Evolutionary conservation across 1,284 basidiomycete species (phyloP).

Genomic region (Ganoderma lingzhi): DNA sequence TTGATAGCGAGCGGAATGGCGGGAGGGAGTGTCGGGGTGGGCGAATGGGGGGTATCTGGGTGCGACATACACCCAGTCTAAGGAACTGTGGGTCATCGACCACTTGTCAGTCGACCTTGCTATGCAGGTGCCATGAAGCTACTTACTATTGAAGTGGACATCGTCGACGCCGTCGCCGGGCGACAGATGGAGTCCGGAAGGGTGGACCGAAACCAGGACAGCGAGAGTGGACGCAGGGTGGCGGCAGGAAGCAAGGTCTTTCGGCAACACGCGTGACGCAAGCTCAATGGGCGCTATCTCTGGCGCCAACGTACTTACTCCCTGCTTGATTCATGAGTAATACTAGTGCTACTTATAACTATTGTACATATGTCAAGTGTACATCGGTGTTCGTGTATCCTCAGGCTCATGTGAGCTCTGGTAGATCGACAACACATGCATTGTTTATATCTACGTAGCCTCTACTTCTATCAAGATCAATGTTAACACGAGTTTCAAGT

Average conservation of each 20-base stretch:
- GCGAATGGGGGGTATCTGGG: conserved; percentile 37
- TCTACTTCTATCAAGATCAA: too few species aligned
- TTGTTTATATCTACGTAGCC: too few species aligned
- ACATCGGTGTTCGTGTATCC: too few species aligned
- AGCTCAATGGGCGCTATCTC: conserved; percentile 11
- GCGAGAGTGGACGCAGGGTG: not conserved
- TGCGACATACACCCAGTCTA: conserved; percentile 42
- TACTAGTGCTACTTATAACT: too few species aligned
- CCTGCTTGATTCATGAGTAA: too few species aligned
- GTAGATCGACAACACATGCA: too few species aligned
- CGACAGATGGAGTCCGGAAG: conserved; percentile 10
- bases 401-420: too few species aligned
- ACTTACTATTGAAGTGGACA: conserved; percentile 31
- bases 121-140: too few species aligned
- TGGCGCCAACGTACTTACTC: too few species aligned
- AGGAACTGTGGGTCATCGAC: conserved; percentile 34
- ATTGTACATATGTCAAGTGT: too few species aligned
- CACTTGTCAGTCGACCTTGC: not conserved
- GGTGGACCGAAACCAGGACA: not conserved
- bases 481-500: too few species aligned
- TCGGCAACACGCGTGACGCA: conserved; percentile 34
- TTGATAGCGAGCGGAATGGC: conserved; percentile 41
- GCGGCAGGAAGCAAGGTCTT: conserved; percentile 21
- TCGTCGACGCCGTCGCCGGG: conserved; percentile 24
- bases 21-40: conserved; percentile 35